Conservation (phyloP, 2,329 filamentous ascomycete species). For the Neoascochyta sp. region DNA sequence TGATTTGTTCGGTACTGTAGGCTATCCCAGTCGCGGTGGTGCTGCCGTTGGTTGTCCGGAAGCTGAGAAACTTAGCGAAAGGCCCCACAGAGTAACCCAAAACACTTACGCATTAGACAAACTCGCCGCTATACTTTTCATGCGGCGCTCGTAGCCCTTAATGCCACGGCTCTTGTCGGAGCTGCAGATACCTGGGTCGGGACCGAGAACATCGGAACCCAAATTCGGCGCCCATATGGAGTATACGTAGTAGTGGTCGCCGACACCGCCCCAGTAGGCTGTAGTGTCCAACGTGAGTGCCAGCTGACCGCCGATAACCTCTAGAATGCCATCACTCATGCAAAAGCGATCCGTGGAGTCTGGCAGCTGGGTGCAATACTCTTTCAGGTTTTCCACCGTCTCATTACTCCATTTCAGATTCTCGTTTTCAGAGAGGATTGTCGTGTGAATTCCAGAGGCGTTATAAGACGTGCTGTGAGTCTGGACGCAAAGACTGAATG, state of each 20-base stretch:
- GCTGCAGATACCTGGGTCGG: not conserved
- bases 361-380: too few species aligned
- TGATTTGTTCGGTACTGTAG: not conserved
- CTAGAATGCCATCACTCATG: too few species aligned
- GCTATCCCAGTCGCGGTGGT: not conserved
- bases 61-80: not conserved
- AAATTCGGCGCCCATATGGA: too few species aligned
- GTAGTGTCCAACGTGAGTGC: too few species aligned
- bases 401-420: too few species aligned
- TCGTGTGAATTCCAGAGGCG: conserved; percentile 1
- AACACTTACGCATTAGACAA: conserved; percentile 1
- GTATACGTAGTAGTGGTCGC: too few species aligned
- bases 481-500: conserved; percentile 1
- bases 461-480: not conserved
- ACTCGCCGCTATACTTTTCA: conserved; percentile 1
- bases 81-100: too few species aligned
- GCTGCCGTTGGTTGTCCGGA: conserved; percentile 1
- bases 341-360: too few species aligned
- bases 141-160: conserved; percentile 1
- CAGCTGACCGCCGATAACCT: too few species aligned
- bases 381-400: too few species aligned
- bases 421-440: not conserved
- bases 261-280: too few species aligned
- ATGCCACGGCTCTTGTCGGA: conserved; percentile 1
- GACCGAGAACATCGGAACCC: too few species aligned